A percentile compares a stretch with the other conserved stretches of the same genome.
Conservation (phyloP, 371 early-diverging fungal genomes). For the Apophysomyces elegans region DNA sequence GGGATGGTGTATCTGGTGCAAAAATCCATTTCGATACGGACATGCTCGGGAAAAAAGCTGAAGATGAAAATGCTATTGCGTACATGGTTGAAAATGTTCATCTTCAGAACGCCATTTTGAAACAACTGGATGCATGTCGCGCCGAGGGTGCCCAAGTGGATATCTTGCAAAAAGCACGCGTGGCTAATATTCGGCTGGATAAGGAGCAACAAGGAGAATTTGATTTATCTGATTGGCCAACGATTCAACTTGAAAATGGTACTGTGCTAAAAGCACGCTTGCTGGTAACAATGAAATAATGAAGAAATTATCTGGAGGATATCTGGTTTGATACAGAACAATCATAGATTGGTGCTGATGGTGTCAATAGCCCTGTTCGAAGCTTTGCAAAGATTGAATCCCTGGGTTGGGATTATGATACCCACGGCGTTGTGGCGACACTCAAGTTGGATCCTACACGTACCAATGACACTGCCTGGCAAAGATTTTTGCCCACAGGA, state of each 20-base stretch:
- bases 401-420: conserved; percentile 87
- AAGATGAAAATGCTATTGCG: conserved; percentile 41
- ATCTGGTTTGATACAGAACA: background rate
- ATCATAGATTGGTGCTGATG: conserved; percentile 87
- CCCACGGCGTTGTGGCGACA: conserved; percentile 91
- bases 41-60: conserved; percentile 18
- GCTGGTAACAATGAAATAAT: conserved; percentile 35
- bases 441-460: conserved; percentile 53
- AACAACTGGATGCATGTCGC: conserved; percentile 45
- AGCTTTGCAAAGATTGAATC: conserved; percentile 82
- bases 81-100: conserved; percentile 62
- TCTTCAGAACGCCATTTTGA: conserved; percentile 51
- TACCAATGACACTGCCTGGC: conserved; percentile 81
- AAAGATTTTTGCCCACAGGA: conserved; percentile 94
- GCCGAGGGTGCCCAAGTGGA: conserved; percentile 47
- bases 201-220: conserved; percentile 18
- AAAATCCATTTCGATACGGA: conserved; percentile 64
- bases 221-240: conserved; percentile 68
- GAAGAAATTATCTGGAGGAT: background rate
- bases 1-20: conserved; percentile 78
- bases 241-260: conserved; percentile 61
- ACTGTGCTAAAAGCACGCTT: conserved; percentile 57
- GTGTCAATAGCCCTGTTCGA: conserved; percentile 87
- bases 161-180: conserved; percentile 61
- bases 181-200: conserved; percentile 46